Percentiles rank a stretch among this genome's conserved stretches.
These are phyloP conservation scores for Trichosporon coremiiforme DNA, from an alignment of 1,284 basidiomycete genomes.

Conservation along the genomic window DNA sequence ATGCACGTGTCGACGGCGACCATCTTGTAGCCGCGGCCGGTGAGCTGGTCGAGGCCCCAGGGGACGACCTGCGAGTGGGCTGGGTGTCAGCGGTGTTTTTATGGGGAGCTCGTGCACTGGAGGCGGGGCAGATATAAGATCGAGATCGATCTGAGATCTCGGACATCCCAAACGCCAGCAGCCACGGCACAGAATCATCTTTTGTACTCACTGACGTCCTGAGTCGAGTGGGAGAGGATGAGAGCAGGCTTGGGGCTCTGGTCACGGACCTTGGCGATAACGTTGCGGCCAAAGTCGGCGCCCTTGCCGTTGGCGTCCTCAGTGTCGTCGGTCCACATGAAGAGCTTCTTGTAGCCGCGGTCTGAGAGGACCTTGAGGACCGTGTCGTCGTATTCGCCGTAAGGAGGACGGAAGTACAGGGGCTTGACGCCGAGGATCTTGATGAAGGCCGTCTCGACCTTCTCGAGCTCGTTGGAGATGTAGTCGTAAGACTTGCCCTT, in stretches of 20 bases:
- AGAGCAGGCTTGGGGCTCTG: slow-evolving; percentile 44
- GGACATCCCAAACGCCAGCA: not conserved
- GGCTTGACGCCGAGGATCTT: slow-evolving; percentile 61
- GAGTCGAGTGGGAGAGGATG: slow-evolving; percentile 47
- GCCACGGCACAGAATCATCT: slow-evolving; percentile 30
- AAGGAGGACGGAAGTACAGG: slow-evolving; percentile 59
- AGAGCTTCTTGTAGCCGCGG: slow-evolving; percentile 57
- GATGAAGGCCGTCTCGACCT: slow-evolving; percentile 61
- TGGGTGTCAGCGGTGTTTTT: not conserved
- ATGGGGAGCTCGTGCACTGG: not conserved
- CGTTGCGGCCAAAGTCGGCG: slow-evolving; percentile 36
- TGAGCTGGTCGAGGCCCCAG: slow-evolving; percentile 41
- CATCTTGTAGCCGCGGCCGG: slow-evolving; percentile 48
- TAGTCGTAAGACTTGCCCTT: slow-evolving; percentile 55
- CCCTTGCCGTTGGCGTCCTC: slow-evolving; percentile 43
- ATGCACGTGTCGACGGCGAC: slow-evolving; percentile 54
- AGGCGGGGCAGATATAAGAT: slow-evolving; percentile 19
- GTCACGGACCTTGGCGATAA: slow-evolving; percentile 32
- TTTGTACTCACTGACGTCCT: slow-evolving; percentile 30
- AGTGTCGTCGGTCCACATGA: slow-evolving; percentile 54
- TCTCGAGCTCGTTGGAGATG: slow-evolving; percentile 57
- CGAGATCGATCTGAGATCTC: not conserved
- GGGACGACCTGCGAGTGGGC: slow-evolving; percentile 44
- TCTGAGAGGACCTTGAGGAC: slow-evolving; percentile 58
- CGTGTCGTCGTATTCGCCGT: slow-evolving; percentile 61